phyloP scores from a whole-genome alignment of 2,329 filamentous ascomycete genomes.

The Aureobasidium zeae region DNA sequence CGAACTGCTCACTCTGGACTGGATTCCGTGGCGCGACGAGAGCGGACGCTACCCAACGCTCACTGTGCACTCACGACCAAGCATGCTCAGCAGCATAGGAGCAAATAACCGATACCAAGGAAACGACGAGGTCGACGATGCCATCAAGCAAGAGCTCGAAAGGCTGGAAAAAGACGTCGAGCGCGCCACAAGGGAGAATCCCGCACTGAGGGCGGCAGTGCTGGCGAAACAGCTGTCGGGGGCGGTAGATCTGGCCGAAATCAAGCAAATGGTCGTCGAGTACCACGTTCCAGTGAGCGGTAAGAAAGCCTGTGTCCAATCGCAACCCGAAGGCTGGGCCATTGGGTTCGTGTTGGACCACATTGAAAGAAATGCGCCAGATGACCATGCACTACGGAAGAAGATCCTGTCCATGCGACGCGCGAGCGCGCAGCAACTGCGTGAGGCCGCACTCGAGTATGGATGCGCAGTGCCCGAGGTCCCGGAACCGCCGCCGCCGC shows the following conservation, averaged over 20 bases:
- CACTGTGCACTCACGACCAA: conserved; percentile 12
- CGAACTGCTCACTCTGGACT: conserved; percentile 11
- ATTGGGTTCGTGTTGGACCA: conserved; percentile 8
- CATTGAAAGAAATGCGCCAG: conserved; percentile 3
- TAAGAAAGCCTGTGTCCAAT: too few relatives aligned
- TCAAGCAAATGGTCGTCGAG: conserved; percentile 5
- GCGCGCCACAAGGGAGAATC: background rate
- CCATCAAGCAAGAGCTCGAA: background rate
- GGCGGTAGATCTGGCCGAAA: background rate
- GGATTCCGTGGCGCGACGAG: conserved; percentile 15
- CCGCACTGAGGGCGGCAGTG: background rate
- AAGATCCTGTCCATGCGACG: conserved; percentile 11
- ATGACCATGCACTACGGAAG: conserved; percentile 2
- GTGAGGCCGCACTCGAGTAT: conserved; percentile 6
- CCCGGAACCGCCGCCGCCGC: conserved; percentile 3
- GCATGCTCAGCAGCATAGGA: background rate
- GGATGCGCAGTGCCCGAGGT: background rate
- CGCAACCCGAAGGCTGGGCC: conserved; percentile 7
- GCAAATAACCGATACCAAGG: conserved; percentile 2
- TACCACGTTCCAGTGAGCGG: background rate
- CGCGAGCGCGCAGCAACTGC: conserved; percentile 7
- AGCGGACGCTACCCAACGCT: background rate
- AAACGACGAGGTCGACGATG: background rate
- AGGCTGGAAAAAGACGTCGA: conserved; percentile 3
- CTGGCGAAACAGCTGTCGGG: background rate